Base-by-base conservation (phyloP, 1,284 basidiomycete genomes). In the Leucoagaricus sp. region DNA sequence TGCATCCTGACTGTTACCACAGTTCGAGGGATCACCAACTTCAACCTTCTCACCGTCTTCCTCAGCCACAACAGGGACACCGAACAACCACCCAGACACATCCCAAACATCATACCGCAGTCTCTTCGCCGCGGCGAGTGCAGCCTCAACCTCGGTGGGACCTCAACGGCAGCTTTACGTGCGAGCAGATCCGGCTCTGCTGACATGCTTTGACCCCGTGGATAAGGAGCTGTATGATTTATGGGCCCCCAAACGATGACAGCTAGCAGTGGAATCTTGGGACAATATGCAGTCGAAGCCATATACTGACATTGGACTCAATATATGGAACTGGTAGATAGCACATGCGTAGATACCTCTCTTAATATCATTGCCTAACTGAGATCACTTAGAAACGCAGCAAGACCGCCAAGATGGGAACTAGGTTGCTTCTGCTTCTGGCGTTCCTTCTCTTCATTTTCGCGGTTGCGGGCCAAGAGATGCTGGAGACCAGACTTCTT, bases 171-270 rank as follows among this genome's bases (percentile, higher is more conserved):
- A 75, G 62, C 66, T 78, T 29, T 64, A 73, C 23, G 79, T 89
- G 63, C 82, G 84, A 33, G 74, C 82, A 25, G 88, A 91, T 66
- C 81, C 85, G 9, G 72, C 85, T 4, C 71, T 89, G 34, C 67
- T 84, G 54, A 87, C 87, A 34, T 88, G 82, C 63, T 91, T 91
- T 64, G 88, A 91, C 65, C 78, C 82, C 19, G 69, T 76, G 26
- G 89, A 91, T 71, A 85, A 78, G 69, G 86, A 89, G 61, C 73
- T 91, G 26, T 90, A 91, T 63, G 81, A 84, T 49, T 73, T 91
- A 9, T 91, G 89, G 89, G 86, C 76, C 33, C 85, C 86, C 7
- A 82, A 69, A 53, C 63, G 66, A 45, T 71, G 56, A 68, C n/a
- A n/a, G n/a, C n/a, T n/a, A n/a, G n/a, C n/a, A n/a, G n/a, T 45